Evolutionary conservation across 441 rosid genomes (phyloP).

Genomic region (Hypseocharis bilobata): DNA sequence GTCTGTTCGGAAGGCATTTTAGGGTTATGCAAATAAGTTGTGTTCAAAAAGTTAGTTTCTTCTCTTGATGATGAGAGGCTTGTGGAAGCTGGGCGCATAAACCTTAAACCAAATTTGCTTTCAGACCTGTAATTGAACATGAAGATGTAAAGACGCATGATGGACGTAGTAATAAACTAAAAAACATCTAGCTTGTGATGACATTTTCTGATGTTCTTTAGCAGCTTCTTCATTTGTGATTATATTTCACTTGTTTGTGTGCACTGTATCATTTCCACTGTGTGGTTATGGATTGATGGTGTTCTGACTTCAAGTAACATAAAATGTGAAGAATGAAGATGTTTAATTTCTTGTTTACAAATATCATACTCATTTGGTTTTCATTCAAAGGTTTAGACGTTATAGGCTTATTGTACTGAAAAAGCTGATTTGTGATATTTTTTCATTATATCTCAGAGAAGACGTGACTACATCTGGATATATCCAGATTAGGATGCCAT

Average conservation of each 20-base stretch:
- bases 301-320: neutral
- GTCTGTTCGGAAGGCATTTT: neutral
- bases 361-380: no score
- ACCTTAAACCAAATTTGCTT: neutral
- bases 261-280: neutral
- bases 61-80: neutral
- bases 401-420: no score
- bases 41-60: neutral
- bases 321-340: neutral
- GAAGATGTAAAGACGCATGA: neutral
- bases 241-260: neutral
- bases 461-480: no score
- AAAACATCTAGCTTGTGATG: neutral
- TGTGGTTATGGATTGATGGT: no score
- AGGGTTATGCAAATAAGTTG: no score
- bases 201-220: neutral
- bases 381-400: no score
- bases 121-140: neutral
- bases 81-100: neutral
- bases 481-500: no score
- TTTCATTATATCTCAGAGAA: no score
- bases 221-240: neutral
- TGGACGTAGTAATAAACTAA: neutral
- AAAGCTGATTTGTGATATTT: no score
- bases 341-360: no score